Conservation (phyloP, 306 rosid species). For the Prunus armeniaca region DNA sequence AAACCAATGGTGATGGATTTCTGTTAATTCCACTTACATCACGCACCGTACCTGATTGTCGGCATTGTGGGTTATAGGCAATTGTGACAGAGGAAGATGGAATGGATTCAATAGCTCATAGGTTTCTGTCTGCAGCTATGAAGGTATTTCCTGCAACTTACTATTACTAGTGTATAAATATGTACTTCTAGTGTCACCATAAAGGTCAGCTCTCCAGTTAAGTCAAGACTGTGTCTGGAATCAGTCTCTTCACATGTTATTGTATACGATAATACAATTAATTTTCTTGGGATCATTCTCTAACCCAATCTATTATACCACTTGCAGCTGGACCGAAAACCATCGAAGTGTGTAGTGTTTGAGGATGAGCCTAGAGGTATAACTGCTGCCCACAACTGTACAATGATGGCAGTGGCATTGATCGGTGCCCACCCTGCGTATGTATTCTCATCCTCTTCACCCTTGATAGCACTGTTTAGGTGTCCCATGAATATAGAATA, state of each 20-base stretch:
- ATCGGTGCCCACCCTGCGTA: slow-evolving; percentile 93
- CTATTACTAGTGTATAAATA: background rate
- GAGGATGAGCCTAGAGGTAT: slow-evolving; percentile 98
- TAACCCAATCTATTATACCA: slow-evolving; percentile 22
- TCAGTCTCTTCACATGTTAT: background rate
- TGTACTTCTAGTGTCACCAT: background rate
- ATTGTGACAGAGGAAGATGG: slow-evolving; percentile 93
- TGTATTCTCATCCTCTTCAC: slow-evolving; percentile 19
- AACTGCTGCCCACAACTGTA: slow-evolving; percentile 96
- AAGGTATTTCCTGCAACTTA: slow-evolving; percentile 49
- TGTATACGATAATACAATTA: background rate
- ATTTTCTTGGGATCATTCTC: slow-evolving; percentile 13
- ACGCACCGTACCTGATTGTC: slow-evolving; percentile 14
- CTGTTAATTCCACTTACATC: background rate
- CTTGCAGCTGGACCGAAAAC: slow-evolving; percentile 87
- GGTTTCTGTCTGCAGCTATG: slow-evolving; percentile 95
- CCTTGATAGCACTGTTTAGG: background rate
- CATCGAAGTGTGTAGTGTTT: slow-evolving; percentile 92
- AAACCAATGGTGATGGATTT: background rate
- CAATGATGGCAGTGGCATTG: slow-evolving; percentile 95
- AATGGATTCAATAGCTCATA: slow-evolving; percentile 97
- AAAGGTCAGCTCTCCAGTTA: background rate
- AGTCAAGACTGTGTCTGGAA: background rate
- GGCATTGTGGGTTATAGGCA: slow-evolving; percentile 56
- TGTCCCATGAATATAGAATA: background rate